Percentiles rank a stretch among this genome's conserved stretches.
phyloP scores from a whole-genome alignment of 371 early-diverging fungal species.

The Rhizopus stolonifer region DNA sequence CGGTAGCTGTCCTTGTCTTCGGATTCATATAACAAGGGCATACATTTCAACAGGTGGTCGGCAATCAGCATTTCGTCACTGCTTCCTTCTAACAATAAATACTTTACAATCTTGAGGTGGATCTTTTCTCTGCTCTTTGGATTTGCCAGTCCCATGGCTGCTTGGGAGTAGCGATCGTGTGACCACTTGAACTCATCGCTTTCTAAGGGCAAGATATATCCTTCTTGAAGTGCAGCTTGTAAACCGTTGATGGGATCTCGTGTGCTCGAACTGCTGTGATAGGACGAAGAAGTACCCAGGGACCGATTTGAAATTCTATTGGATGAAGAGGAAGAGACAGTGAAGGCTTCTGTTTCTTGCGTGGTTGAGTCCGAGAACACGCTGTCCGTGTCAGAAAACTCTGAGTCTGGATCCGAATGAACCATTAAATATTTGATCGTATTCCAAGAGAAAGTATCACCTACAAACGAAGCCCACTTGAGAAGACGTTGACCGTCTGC shows the following conservation, averaged over 20 bases:
- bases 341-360: background rate
- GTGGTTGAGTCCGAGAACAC: background rate
- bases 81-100: constrained; percentile 26
- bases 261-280: background rate
- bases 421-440: constrained; percentile 43
- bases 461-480: constrained; percentile 46
- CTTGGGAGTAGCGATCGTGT: constrained; percentile 49
- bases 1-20: constrained; percentile 25
- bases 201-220: constrained; percentile 41
- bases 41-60: constrained; percentile 44
- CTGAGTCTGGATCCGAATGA: constrained; percentile 34
- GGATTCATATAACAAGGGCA: constrained; percentile 16
- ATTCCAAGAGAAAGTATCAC: constrained; percentile 46
- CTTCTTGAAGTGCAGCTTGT: constrained; percentile 49
- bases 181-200: constrained; percentile 47
- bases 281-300: background rate
- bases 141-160: constrained; percentile 43
- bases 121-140: constrained; percentile 35
- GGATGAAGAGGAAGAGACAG: background rate
- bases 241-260: constrained; percentile 42
- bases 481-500: constrained; percentile 34
- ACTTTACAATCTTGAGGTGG: constrained; percentile 40
- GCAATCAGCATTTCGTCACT: constrained; percentile 36
- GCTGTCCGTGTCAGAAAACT: constrained; percentile 23
- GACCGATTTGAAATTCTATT: background rate